phyloP scores from a whole-genome alignment of 2,329 filamentous ascomycete genomes.

The Cercospora sp. region DNA sequence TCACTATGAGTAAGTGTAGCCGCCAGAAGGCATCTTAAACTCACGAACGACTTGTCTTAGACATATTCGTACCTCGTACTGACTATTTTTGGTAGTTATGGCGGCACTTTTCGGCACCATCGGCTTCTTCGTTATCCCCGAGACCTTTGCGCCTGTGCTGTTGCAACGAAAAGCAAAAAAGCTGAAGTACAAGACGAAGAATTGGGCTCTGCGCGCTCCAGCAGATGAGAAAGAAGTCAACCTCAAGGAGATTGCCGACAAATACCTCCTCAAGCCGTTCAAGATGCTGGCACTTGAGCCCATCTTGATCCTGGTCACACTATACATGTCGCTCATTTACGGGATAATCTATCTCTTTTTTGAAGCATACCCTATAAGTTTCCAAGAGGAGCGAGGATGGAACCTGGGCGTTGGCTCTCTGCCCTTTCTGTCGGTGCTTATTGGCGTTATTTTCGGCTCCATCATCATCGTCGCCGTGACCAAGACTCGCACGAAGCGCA shows the following conservation, averaged over 20 bases:
- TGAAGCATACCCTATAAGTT: conserved; percentile 36
- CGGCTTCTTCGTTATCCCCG: conserved; percentile 50
- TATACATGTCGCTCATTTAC: conserved; percentile 39
- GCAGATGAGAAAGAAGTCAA: conserved; percentile 47
- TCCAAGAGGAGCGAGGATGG: conserved; percentile 31
- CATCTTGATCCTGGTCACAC: conserved; percentile 51
- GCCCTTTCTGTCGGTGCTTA: conserved; percentile 31
- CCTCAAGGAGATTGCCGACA: conserved; percentile 50
- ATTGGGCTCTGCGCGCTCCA: conserved; percentile 34
- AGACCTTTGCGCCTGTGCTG: conserved; percentile 50
- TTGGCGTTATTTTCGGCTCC: conserved; percentile 31
- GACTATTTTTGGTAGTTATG: conserved; percentile 38
- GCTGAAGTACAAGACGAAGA: conserved; percentile 56
- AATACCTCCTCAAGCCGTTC: conserved; percentile 53
- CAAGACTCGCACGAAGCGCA: conserved; percentile 28
- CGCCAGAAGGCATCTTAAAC: no score
- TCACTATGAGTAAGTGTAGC: conserved; percentile 17
- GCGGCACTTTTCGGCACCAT: conserved; percentile 46
- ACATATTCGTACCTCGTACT: no score
- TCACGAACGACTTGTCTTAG: no score
- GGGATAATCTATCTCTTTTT: conserved; percentile 36
- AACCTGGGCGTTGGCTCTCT: conserved; percentile 31
- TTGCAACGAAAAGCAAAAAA: conserved; percentile 51
- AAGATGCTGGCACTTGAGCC: conserved; percentile 42
- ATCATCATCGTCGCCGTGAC: conserved; percentile 27